Evolutionary conservation across 495 filamentous ascomycete species (phyloP), one percentile per base, ranked within the genome.

Genomic region (Daldinia caldariorum): DNA sequence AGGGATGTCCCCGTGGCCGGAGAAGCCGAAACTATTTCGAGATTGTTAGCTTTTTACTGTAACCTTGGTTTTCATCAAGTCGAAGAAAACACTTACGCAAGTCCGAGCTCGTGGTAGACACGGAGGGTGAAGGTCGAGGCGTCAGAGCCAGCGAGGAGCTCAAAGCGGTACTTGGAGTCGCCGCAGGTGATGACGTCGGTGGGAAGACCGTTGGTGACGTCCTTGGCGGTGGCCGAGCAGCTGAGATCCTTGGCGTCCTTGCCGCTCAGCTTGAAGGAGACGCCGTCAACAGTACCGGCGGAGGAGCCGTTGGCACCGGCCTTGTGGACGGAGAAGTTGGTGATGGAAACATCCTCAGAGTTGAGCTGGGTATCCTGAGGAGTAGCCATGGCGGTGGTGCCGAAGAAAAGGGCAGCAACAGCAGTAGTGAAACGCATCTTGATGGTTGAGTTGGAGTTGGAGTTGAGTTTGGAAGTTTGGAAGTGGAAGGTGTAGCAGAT

Each of bases 381-480:
- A 10, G 63, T 37, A 14, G 68, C 63, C 8, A 63, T 7, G 34
- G 59, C 63, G 59, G 20, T 56, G 55, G 64, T 49, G 39, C 58
- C 55, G 39, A 58, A 54, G 59, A 67, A 38, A 61, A 37, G 31
- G 16, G 51, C 31, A 22, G 55, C 18, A 49, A 66, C 22, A 22
- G 62, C 50, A 16, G 68, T 18, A 47, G 63, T 59, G 69, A 67
- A 71, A 26, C 31, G 69, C 69, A 71, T 71, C 22, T 67, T 71
- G 69, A 31, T 53, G 22, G 29, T 35, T 54, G 10, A 9, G 18
- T 51, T 60, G 22, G 47, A 31, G 12, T 47, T 50, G 18, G 10
- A 9, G 18, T 51, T 60, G 22, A 35, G 39, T 16, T 47, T 50
- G 18, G 29, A n/a, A 39, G 51, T 50, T 49, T 50, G 31, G 1